phyloP scores from a whole-genome alignment of 768 basidiomycete species.

The Albatrellus ellisii region DNA sequence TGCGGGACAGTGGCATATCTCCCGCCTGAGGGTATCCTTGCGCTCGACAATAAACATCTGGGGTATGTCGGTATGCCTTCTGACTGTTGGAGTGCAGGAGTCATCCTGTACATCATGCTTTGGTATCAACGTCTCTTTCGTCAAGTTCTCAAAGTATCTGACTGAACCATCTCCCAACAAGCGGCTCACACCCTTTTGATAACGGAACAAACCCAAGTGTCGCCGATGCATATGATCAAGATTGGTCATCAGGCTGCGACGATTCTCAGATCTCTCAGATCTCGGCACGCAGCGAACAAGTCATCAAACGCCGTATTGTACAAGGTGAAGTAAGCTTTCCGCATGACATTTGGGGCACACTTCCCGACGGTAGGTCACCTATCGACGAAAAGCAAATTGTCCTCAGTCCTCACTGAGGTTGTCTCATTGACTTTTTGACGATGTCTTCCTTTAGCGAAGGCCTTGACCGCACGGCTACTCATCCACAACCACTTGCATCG shows the following conservation, averaged over 20 bases:
- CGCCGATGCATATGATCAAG: neutral
- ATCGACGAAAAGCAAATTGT: too few relatives aligned
- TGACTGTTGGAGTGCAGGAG: constrained; percentile 82
- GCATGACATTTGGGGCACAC: constrained; percentile 35
- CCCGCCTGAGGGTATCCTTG: constrained; percentile 74
- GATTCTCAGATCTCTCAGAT: neutral
- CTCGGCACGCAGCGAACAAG: neutral
- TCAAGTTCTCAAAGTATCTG: neutral
- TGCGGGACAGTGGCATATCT: constrained; percentile 83
- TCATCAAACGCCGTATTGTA: constrained; percentile 1
- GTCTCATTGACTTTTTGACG: too few relatives aligned
- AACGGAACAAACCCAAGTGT: constrained; percentile 21
- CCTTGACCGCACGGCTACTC: constrained; percentile 48
- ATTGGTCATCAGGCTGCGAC: neutral
- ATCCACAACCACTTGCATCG: constrained; percentile 42
- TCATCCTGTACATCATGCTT: constrained; percentile 75
- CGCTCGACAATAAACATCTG: constrained; percentile 59
- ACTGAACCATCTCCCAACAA: constrained; percentile 15
- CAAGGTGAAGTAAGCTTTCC: constrained; percentile 26
- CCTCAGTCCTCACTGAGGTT: too few relatives aligned
- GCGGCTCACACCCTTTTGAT: constrained; percentile 72
- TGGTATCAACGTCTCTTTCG: constrained; percentile 29
- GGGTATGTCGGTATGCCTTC: constrained; percentile 76
- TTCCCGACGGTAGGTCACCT: constrained; percentile 52
- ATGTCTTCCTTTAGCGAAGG: constrained; percentile 31